A percentile compares a stretch with the other conserved stretches of the same genome.
Evolutionary conservation across 768 basidiomycete species (phyloP).

Genomic region (Mycena pura): DNA sequence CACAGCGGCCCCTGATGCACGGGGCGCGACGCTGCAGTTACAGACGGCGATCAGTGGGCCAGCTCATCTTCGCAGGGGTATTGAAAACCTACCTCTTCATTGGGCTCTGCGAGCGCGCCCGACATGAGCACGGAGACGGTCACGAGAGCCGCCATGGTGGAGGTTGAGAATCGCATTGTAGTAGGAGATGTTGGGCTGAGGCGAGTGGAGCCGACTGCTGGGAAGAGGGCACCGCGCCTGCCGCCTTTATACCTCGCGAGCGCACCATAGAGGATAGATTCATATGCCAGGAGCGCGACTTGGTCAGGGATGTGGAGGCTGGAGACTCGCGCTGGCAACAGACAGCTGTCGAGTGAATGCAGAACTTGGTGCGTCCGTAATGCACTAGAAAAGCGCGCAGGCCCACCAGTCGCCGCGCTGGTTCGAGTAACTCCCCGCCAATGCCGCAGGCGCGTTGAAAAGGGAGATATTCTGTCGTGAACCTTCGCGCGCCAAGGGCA

Average conservation of each 20-base stretch:
- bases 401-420: too few species aligned
- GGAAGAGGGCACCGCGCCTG: neutral
- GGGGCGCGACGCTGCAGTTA: neutral
- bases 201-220: neutral
- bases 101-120: neutral
- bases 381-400: too few species aligned
- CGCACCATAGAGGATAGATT: neutral
- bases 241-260: neutral
- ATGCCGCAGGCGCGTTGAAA: too few species aligned
- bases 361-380: too few species aligned
- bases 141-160: neutral
- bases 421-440: too few species aligned
- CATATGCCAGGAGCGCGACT: neutral
- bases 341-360: too few species aligned
- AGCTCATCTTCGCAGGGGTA: neutral
- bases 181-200: neutral
- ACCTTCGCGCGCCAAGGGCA: too few species aligned
- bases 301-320: too few species aligned
- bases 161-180: neutral
- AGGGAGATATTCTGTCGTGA: too few species aligned
- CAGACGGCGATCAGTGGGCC: neutral
- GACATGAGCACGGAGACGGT: constrained; percentile 1
- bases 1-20: neutral
- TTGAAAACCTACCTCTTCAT: neutral
- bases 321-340: too few species aligned